These are phyloP conservation scores for Adansonia grandidieri DNA, from an alignment of 441 rosid genomes.

Conservation along the genomic window DNA sequence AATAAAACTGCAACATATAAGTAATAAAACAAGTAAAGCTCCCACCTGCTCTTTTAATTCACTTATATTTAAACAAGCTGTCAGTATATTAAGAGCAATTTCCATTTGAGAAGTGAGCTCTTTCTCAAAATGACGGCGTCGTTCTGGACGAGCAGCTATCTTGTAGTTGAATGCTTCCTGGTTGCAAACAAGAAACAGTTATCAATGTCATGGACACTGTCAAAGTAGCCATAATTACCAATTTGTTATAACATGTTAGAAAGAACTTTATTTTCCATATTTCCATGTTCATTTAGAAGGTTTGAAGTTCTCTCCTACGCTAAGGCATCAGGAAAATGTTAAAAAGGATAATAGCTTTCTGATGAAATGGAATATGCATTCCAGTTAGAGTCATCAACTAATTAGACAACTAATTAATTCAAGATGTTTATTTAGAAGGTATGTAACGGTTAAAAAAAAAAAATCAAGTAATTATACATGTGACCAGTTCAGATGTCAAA, in stretches of 20 bases:
- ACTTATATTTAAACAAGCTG: conserved; percentile 74
- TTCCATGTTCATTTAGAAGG: background rate
- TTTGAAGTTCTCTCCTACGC: conserved; percentile 5
- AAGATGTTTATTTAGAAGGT: background rate
- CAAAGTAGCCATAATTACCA: conserved; percentile 11
- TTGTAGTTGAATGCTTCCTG: conserved; percentile 97
- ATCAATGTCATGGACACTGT: conserved; percentile 6
- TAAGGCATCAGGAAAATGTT: background rate
- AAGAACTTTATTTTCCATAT: background rate
- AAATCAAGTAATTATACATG: background rate
- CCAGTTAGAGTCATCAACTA: background rate
- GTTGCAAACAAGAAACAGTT: conserved; percentile 35
- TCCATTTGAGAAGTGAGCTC: conserved; percentile 93
- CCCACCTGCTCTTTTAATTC: conserved; percentile 94
- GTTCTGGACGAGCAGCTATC: conserved; percentile 99
- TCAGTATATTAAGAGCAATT: conserved; percentile 74
- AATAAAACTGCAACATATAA: conserved; percentile 9
- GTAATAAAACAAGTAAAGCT: conserved; percentile 27
- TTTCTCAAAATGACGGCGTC: conserved; percentile 91
- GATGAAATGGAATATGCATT: background rate
- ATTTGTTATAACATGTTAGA: conserved; percentile 5
- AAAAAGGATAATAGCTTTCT: background rate
- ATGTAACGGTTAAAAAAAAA: background rate
- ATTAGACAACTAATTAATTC: background rate
- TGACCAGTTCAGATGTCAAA: background rate